phyloP scores from a whole-genome alignment of 495 filamentous ascomycete species.

The Aspergillus bridgeri region DNA sequence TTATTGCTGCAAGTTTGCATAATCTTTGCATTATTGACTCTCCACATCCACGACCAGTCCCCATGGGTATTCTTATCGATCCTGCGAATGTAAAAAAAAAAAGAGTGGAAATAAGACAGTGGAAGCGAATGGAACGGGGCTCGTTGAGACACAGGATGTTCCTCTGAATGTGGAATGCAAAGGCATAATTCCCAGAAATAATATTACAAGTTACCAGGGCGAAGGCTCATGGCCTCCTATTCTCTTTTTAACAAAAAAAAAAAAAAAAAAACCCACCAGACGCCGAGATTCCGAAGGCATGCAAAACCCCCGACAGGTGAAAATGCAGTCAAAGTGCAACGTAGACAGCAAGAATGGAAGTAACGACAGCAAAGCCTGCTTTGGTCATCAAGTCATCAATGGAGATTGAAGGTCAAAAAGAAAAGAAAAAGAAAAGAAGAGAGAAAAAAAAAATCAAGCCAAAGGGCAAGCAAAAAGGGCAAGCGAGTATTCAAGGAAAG shows the following conservation, averaged over 20 bases:
- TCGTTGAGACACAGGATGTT: neutral
- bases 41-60: neutral
- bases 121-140: conserved; percentile 15
- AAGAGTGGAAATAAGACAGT: neutral
- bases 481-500: conserved; percentile 10
- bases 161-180: conserved; percentile 12
- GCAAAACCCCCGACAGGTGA: conserved; percentile 10
- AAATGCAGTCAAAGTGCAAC: conserved; percentile 17
- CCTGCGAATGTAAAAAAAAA: neutral
- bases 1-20: neutral
- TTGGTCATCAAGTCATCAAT: conserved; percentile 41
- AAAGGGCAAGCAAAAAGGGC: conserved; percentile 15
- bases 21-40: neutral
- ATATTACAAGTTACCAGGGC: conserved; percentile 29
- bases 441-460: no score
- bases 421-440: conserved; percentile 18
- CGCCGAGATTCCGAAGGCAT: conserved; percentile 24
- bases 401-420: conserved; percentile 20
- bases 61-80: neutral
- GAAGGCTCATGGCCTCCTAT: conserved; percentile 17
- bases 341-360: conserved; percentile 16
- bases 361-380: conserved; percentile 49
- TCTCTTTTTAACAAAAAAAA: no score
- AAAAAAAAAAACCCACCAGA: conserved; percentile 28
- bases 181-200: conserved; percentile 16